Base-by-base conservation (phyloP, 2,329 filamentous ascomycete species). In the Colletotrichum sojae region DNA sequence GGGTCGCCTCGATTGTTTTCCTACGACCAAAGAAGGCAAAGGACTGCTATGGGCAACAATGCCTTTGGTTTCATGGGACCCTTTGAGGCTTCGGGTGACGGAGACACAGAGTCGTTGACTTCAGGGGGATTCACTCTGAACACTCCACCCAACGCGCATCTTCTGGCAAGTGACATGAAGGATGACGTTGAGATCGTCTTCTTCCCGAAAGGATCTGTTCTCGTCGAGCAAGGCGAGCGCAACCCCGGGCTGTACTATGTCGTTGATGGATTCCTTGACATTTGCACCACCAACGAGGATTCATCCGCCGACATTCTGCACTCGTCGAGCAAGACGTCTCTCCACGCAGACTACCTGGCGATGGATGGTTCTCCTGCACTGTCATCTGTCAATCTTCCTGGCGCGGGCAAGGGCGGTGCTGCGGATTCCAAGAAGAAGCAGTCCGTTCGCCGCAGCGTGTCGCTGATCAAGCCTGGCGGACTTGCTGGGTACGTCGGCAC, bases 181-280 rank as follows among this genome's bases (percentile, higher is more conserved):
- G 92, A 97, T 71, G 96, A 99, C 61, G 89, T 98, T 3, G 96
- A 99, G 77, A 98, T 99, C 72, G 96, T 99, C 6, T 98, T 93
- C 82, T 99, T 99, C 73, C 95, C 95, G 0, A 94, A 98, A 78
- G 95, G 93, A 2, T 95, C 96, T 2, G 92, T 99, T 0, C 86
- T 99, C 16, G 95, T 99, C 0, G 96, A 99, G 76, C 95, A 98
- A 81, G 95, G 96, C 10, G 96, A 99, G 78, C 89, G 96, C n/a
- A 97, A 97, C 74, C 96, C 96, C 0, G 96, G 96, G 0, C 80
- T 99, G 0, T 99, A 99, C 82, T 99, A 99, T 80, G 95, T 99
- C 3, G 92, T 99, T 57, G 96, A 99, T 78, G 96, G 96, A 0
- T 99, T 99, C 75, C 83, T 99, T 43, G 96, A 99, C 75, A 95